Evolutionary conservation across 2,329 filamentous ascomycete genomes (phyloP), one percentile per base, ranked within the genome.

Genomic region (Tricladium varicosporioides): DNA sequence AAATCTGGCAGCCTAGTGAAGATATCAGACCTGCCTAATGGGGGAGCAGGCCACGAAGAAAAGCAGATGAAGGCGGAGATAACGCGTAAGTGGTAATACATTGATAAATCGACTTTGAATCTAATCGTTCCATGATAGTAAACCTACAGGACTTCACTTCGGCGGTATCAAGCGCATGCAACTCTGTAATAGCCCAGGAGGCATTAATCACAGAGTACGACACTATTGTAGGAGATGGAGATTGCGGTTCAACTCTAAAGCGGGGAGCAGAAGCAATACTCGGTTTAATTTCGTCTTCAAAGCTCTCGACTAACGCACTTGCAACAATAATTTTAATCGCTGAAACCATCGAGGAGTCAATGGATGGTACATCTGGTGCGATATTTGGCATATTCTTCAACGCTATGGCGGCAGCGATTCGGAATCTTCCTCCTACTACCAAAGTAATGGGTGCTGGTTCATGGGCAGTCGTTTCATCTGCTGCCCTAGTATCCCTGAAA

Each of bases 381-480:
- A 53, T 63, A 14, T 62, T 55, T 48, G 50, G 40, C 9, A 62
- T 63, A n/a, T 63, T 57, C 40, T 56, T 62, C 44, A 89, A 87
- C 64, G 83, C 87, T 0, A 76, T 91, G 2, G 82, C 84, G 13
- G 79, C 82, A 53, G 83, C 60, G 9, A 33, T 33, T 18, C 5
- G 45, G 22, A 14, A 43, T 8, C 22, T 43, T 15, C 14, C 49
- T 40, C 15, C 32, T 1, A n/a, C 42, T 5, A 18, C 13, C 18
- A 27, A 11, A 14, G 5, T 5, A 11, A 13, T 53, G 22, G 40
- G 32, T 0, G 32, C 48, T 4, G 33, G 32, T 9, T 32, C 47
- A 4, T 54, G 50, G 45, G 47, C 31, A 18, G 2, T 18, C 11
- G 14, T 46, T 11, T 5, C 44, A 15, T 15, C 14, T 2, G 73